Evolutionary conservation across 2,329 filamentous ascomycete species (phyloP).

Genomic region (Alternaria hordeiaustralica): DNA sequence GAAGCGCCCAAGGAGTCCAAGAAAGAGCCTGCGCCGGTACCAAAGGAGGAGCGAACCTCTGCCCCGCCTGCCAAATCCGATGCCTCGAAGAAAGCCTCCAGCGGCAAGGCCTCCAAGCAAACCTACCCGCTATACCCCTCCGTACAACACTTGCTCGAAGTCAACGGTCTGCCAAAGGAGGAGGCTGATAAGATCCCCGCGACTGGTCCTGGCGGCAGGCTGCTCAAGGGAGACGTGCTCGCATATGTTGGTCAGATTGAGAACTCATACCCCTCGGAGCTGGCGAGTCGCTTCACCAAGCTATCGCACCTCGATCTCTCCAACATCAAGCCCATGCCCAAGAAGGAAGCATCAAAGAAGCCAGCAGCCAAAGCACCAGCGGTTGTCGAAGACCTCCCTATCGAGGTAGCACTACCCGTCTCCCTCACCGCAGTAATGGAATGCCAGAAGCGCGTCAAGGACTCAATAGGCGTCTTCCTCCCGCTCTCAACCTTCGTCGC

Average conservation of each 20-base stretch:
- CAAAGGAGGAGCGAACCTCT: slow-evolving; percentile 47
- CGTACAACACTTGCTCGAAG: slow-evolving; percentile 79
- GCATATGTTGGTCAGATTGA: slow-evolving; percentile 84
- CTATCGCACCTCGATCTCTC: slow-evolving; percentile 87
- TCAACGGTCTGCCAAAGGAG: slow-evolving; percentile 76
- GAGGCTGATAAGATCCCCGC: slow-evolving; percentile 83
- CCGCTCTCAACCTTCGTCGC: slow-evolving; percentile 87
- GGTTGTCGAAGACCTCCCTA: slow-evolving; percentile 55
- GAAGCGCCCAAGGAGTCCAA: slow-evolving; percentile 43
- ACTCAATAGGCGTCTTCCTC: slow-evolving; percentile 77
- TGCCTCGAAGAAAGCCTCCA: slow-evolving; percentile 38
- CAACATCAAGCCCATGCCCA: slow-evolving; percentile 82
- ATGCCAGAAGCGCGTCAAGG: slow-evolving; percentile 79
- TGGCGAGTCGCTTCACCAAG: slow-evolving; percentile 75
- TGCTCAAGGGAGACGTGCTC: slow-evolving; percentile 95
- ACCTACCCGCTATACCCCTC: slow-evolving; percentile 81
- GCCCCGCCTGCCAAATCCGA: slow-evolving; percentile 34
- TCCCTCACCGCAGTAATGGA: slow-evolving; percentile 80
- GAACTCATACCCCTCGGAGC: slow-evolving; percentile 71
- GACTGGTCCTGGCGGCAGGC: slow-evolving; percentile 83
- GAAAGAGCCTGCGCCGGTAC: slow-evolving; percentile 28
- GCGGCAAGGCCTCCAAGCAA: slow-evolving; percentile 65
- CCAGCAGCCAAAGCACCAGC: slow-evolving; percentile 48
- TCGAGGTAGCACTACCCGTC: slow-evolving; percentile 74
- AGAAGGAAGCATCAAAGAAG: slow-evolving; percentile 56